phyloP scores from a whole-genome alignment of 371 early-diverging fungal genomes.

The Lichtheimia ornata region DNA sequence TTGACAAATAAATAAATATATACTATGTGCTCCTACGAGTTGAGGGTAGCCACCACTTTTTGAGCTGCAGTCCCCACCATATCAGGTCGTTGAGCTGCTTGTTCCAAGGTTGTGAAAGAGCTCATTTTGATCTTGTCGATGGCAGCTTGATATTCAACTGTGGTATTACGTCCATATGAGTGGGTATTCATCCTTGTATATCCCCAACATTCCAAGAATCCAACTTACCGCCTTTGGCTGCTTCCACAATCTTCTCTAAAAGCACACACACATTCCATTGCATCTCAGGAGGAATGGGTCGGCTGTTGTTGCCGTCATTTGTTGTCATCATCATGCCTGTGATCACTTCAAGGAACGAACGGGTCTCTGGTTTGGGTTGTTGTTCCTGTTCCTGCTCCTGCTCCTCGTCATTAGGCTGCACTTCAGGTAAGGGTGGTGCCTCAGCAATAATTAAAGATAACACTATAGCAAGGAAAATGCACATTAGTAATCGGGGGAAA shows the following conservation, averaged over 20 bases:
- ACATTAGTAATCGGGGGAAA: neutral
- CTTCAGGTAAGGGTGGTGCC: neutral
- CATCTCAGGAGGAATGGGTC: slow-evolving; percentile 24
- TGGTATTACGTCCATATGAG: too few relatives aligned
- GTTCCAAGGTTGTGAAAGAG: too few relatives aligned
- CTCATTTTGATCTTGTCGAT: too few relatives aligned
- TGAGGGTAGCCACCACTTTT: too few relatives aligned
- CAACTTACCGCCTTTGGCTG: slow-evolving; percentile 35
- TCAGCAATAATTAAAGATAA: neutral
- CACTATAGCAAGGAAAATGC: neutral
- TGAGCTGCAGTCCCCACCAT: too few relatives aligned
- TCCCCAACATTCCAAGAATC: neutral
- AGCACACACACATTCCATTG: slow-evolving; percentile 57
- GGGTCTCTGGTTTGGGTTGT: slow-evolving; percentile 18
- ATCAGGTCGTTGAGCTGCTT: too few relatives aligned
- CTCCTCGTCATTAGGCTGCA: slow-evolving; percentile 15
- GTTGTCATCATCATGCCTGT: slow-evolving; percentile 37
- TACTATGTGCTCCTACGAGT: too few relatives aligned
- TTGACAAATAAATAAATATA: too few relatives aligned
- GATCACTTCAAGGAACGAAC: slow-evolving; percentile 48
- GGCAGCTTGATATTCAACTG: too few relatives aligned
- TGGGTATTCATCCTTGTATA: too few relatives aligned
- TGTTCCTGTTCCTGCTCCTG: slow-evolving; percentile 18
- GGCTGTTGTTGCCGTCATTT: slow-evolving; percentile 19
- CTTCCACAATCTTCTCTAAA: slow-evolving; percentile 43